phyloP scores from a whole-genome alignment of 2,329 filamentous ascomycete genomes.

The Balansia obtecta region DNA sequence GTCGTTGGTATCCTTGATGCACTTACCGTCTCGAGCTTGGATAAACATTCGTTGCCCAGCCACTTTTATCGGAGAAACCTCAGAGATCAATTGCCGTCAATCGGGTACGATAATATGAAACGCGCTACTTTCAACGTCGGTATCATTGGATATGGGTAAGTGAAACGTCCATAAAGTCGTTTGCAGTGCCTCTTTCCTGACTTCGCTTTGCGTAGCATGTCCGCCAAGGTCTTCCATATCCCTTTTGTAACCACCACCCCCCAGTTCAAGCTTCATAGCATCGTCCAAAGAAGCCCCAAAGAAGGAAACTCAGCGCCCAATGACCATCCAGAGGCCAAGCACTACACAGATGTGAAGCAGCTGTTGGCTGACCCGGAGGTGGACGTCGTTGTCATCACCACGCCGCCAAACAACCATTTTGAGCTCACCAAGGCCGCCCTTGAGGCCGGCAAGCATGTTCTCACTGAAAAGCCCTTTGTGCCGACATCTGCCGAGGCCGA shows the following conservation, averaged over 20 bases:
- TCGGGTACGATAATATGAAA: constrained; percentile 11
- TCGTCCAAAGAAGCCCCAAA: constrained; percentile 62
- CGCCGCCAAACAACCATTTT: constrained; percentile 61
- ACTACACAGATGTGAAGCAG: constrained; percentile 49
- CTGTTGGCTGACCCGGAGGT: constrained; percentile 54
- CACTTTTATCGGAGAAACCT: not conserved
- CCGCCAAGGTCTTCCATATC: constrained; percentile 75
- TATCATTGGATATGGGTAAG: constrained; percentile 39
- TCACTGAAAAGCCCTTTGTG: constrained; percentile 77
- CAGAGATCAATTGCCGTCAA: not conserved
- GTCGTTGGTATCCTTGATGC: not conserved
- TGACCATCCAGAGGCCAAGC: constrained; percentile 53
- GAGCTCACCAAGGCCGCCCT: constrained; percentile 51
- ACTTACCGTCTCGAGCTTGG: not conserved
- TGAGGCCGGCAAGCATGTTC: constrained; percentile 60
- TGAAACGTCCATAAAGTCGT: not conserved
- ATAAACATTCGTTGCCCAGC: not conserved
- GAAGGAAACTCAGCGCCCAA: constrained; percentile 51
- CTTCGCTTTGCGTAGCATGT: constrained; percentile 27
- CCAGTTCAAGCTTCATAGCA: constrained; percentile 55
- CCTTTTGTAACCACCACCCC: constrained; percentile 58
- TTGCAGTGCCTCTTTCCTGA: constrained; percentile 1
- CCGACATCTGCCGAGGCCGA: constrained; percentile 57
- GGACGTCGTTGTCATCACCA: constrained; percentile 59
- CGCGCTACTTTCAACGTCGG: constrained; percentile 35